phyloP scores from a whole-genome alignment of 2,329 filamentous ascomycete genomes.

The Pseudopyricularia javanii region DNA sequence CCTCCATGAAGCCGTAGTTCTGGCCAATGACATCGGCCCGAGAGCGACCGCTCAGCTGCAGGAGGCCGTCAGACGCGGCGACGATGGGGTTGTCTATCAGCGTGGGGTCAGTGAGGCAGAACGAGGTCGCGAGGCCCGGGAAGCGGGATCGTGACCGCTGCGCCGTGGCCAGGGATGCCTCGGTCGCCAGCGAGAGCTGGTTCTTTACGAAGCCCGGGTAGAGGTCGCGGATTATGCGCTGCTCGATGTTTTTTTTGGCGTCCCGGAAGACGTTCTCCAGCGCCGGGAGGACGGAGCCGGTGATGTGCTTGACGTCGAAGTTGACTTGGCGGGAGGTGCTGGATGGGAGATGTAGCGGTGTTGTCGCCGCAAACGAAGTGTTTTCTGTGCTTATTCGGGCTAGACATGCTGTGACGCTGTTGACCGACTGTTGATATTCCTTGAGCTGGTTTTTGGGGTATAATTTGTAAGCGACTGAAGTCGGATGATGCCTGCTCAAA shows the following conservation, averaged over 20 bases:
- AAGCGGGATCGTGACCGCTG: constrained; percentile 6
- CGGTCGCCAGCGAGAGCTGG: constrained; percentile 32
- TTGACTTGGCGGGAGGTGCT: constrained; percentile 27
- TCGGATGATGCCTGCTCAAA: neutral
- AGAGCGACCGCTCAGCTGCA: constrained; percentile 31
- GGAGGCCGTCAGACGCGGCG: constrained; percentile 36
- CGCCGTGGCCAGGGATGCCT: constrained; percentile 26
- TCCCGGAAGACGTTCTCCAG: constrained; percentile 28
- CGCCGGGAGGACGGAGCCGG: constrained; percentile 28
- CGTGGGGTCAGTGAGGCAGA: constrained; percentile 43
- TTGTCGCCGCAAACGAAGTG: constrained; percentile 23
- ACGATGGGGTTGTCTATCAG: constrained; percentile 37
- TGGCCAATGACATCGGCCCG: constrained; percentile 31
- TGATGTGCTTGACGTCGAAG: constrained; percentile 31
- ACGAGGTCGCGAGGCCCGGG: constrained; percentile 41
- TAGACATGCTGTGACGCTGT: constrained; percentile 24
- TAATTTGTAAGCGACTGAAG: neutral
- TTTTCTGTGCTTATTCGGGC: constrained; percentile 20
- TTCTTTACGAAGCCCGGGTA: constrained; percentile 38
- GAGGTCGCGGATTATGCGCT: constrained; percentile 25
- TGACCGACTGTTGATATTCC: constrained; percentile 27
- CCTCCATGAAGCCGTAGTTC: constrained; percentile 38
- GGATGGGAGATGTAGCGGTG: constrained; percentile 27
- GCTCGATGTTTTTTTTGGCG: constrained; percentile 25
- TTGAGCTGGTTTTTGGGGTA: constrained; percentile 21